Evolutionary conservation across 2,329 filamentous ascomycete genomes (phyloP).

Genomic region (Calonectria hawksworthii): DNA sequence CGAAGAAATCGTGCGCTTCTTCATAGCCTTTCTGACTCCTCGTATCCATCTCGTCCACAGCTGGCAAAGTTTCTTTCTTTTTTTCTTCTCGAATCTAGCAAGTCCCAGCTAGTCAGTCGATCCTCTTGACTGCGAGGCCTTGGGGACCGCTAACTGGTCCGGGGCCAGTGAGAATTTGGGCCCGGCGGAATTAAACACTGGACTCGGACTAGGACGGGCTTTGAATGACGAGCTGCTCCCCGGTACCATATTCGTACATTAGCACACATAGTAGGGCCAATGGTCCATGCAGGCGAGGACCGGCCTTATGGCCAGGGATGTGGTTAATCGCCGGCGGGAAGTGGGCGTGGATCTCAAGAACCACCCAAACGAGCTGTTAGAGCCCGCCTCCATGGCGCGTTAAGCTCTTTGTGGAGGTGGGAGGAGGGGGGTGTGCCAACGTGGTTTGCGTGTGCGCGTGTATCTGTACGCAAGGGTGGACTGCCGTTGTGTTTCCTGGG

Average conservation of each 20-base stretch:
- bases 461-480: not conserved
- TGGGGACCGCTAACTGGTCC: constrained; percentile 18
- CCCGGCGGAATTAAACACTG: constrained; percentile 22
- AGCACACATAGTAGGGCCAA: not conserved
- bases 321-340: constrained; percentile 42
- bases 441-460: constrained; percentile 4
- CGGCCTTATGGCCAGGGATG: constrained; percentile 29
- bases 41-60: constrained; percentile 34
- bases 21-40: constrained; percentile 28
- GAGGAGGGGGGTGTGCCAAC: constrained; percentile 15
- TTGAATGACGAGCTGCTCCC: not conserved
- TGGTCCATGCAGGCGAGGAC: constrained; percentile 20
- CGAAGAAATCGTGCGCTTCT: constrained; percentile 22
- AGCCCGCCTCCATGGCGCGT: constrained; percentile 27
- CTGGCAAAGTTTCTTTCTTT: constrained; percentile 31
- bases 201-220: constrained; percentile 6
- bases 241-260: not conserved
- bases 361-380: constrained; percentile 28
- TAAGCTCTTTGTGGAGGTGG: constrained; percentile 22
- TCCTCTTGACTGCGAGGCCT: constrained; percentile 24
- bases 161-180: constrained; percentile 27
- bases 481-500: constrained; percentile 1
- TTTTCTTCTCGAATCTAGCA: constrained; percentile 33
- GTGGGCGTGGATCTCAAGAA: constrained; percentile 44
- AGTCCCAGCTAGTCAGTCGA: constrained; percentile 22